Base-by-base conservation (phyloP, 306 rosid genomes). In the Cucurbita argyrosperma region DNA sequence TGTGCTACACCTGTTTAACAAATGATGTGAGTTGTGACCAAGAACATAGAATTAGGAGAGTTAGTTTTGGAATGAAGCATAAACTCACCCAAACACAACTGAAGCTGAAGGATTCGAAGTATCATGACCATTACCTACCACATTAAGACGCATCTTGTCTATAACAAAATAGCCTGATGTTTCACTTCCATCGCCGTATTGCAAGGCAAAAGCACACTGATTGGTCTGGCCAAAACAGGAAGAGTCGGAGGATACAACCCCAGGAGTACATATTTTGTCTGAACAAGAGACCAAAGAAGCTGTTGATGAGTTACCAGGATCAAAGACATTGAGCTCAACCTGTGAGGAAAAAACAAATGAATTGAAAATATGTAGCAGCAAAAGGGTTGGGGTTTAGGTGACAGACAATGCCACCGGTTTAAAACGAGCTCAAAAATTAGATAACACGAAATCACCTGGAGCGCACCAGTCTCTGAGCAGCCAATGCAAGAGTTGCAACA, bases 181-280 rank as follows among this genome's bases (percentile, higher is more conserved):
- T 53, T 97, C 99, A 74, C 99, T 95, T 3, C 99, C 99, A 80
- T 95, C 99, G 71, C 99, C 99, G 63, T 95, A 95, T 78, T 95
- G 96, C 81, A 95, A 95, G 40, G 80, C 77, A 83, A 91, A 95
- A 14, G 84, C 70, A 74, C 99, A 95, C 83, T 83, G 96, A 75
- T 91, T 94, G 81, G 75, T 87, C 86, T 89, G 83, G 60, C 80
- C 67, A 37, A 90, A 82, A 83, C 99, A 91, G 9, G 12, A 62
- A 4, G 99, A 91, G 76, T 91, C 99, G 0, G 92, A 82, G 60
- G 99, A 81, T 58, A 84, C 89, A 51, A 83, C 71, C 50, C 97
- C 96, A 49, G 64, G 60, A 11, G 70, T 81, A 78, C 99, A 95
- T 77, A 90, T 87, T 80, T 68, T 85, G 83, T 91, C 96, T 8